Evolutionary conservation across 2,329 filamentous ascomycete genomes (phyloP).

Genomic region (Talaromyces sp.): DNA sequence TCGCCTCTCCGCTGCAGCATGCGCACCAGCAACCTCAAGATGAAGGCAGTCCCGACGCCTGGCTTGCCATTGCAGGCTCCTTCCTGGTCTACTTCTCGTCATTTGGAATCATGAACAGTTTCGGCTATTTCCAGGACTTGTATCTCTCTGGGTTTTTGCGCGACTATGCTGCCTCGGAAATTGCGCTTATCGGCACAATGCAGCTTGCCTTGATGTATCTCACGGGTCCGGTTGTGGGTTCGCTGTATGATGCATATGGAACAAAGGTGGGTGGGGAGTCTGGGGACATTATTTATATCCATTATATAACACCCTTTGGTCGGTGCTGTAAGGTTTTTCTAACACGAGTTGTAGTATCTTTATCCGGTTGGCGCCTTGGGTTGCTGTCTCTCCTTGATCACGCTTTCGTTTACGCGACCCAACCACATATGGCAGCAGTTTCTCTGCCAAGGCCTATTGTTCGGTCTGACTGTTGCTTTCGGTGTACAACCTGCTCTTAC

Average conservation of each 20-base stretch:
- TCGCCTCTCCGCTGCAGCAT: neutral
- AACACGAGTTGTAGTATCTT: neutral
- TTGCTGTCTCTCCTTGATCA: neutral
- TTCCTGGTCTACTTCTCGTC: constrained; percentile 1
- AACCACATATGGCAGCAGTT: neutral
- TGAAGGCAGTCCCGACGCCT: neutral
- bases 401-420: neutral
- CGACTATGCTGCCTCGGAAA: neutral
- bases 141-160: neutral
- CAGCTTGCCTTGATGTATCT: neutral
- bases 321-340: neutral
- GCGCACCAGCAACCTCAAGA: neutral
- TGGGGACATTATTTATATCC: neutral
- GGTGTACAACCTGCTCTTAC: neutral
- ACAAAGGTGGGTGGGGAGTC: neutral
- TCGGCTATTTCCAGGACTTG: neutral
- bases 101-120: neutral
- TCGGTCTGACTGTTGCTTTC: neutral
- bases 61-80: neutral
- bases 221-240: neutral
- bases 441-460: neutral
- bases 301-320: neutral
- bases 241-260: neutral
- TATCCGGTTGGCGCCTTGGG: neutral
- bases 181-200: neutral